Percentiles rank a stretch among this genome's conserved stretches.
Conservation (phyloP, 345 rosid species). For the Punica granatum region DNA sequence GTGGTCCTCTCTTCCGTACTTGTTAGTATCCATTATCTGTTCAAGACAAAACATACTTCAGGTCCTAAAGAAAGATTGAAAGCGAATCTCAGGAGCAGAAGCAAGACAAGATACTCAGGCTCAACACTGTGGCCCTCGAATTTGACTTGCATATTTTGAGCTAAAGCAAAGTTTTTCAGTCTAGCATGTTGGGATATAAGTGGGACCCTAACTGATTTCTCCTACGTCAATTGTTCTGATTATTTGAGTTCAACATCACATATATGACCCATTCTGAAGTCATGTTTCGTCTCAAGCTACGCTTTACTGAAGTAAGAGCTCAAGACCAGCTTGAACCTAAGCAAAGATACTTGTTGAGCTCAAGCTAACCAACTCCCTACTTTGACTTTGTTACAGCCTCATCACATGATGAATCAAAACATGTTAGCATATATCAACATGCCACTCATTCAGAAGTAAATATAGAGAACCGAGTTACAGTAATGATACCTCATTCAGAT, state of each 20-base stretch:
- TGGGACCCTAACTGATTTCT: neutral
- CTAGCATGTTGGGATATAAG: neutral
- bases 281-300: neutral
- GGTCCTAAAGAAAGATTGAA: neutral
- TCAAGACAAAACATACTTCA: neutral
- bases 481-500: neutral
- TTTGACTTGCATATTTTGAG: neutral
- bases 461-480: neutral
- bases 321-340: neutral
- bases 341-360: neutral
- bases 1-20: slow-evolving; percentile 44
- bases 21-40: slow-evolving; percentile 58
- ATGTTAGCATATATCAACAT: neutral
- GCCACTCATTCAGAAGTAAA: neutral
- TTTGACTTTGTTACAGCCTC: neutral
- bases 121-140: neutral
- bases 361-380: neutral
- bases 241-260: no score
- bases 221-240: neutral
- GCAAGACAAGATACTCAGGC: no score
- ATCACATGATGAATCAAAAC: no score
- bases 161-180: neutral
- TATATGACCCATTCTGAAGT: neutral
- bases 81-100: neutral
- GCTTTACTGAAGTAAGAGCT: neutral